Conservation (phyloP, 148 eudicot genomes). For the Cornus controversa region DNA sequence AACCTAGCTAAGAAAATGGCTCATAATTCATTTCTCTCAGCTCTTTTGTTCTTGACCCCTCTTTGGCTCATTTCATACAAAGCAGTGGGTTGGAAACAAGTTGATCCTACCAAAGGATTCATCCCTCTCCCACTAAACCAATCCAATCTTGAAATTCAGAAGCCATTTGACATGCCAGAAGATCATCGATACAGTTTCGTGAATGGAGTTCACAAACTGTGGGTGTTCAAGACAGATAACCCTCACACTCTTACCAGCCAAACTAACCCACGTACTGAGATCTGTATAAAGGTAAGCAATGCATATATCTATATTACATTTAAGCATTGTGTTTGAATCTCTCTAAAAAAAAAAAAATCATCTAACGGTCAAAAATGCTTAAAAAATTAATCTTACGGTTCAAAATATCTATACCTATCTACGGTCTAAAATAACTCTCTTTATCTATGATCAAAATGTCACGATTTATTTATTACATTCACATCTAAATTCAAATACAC, state of each 20-base stretch:
- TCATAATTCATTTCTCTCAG: background rate
- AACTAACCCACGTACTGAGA: slow-evolving; percentile 19
- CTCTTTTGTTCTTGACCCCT: background rate
- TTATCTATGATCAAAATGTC: no score
- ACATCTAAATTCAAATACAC: no score
- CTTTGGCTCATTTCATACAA: background rate
- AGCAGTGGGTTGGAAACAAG: background rate
- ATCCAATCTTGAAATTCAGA: slow-evolving; percentile 16
- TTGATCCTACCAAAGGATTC: slow-evolving; percentile 12
- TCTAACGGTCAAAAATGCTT: no score
- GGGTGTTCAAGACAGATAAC: slow-evolving; percentile 20
- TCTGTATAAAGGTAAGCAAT: slow-evolving; percentile 8
- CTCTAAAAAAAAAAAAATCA: no score
- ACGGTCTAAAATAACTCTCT: no score
- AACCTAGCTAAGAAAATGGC: background rate
- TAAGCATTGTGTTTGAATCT: no score
- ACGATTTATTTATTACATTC: no score
- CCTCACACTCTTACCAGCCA: slow-evolving; percentile 21
- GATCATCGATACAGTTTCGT: slow-evolving; percentile 19
- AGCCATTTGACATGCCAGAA: slow-evolving; percentile 11
- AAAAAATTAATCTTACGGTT: no score
- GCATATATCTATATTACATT: no score
- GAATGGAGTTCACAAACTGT: slow-evolving; percentile 17
- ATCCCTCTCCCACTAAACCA: slow-evolving; percentile 11
- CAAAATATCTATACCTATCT: no score